Percentiles rank a stretch among this genome's conserved stretches.
phyloP scores from a whole-genome alignment of 345 rosid genomes.

The Citrus cavaleriei region DNA sequence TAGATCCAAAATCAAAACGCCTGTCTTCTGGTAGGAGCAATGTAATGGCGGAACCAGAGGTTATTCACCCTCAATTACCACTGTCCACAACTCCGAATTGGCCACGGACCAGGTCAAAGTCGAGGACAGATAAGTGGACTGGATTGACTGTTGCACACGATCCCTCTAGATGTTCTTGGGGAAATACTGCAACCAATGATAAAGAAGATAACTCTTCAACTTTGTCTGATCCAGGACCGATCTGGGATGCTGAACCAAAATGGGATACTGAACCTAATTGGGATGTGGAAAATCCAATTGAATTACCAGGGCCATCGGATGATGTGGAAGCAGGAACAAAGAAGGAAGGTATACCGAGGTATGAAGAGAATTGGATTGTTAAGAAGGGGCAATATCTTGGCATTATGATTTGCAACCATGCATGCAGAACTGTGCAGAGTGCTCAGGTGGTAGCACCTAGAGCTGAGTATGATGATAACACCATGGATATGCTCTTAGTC shows the following conservation, averaged over 20 bases:
- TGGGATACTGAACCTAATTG: slow-evolving; percentile 85
- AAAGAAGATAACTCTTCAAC: slow-evolving; percentile 96
- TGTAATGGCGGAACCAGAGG: slow-evolving; percentile 72
- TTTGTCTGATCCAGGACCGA: slow-evolving; percentile 96
- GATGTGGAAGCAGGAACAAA: slow-evolving; percentile 60
- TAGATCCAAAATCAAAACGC: slow-evolving; percentile 87
- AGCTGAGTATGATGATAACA: slow-evolving; percentile 83
- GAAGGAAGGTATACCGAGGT: slow-evolving; percentile 50
- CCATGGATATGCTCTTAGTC: slow-evolving; percentile 87
- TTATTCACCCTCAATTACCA: slow-evolving; percentile 80
- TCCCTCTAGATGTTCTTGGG: slow-evolving; percentile 77
- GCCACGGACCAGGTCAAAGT: slow-evolving; percentile 97
- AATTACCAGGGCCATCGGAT: slow-evolving; percentile 80
- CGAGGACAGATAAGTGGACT: slow-evolving; percentile 84
- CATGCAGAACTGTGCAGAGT: slow-evolving; percentile 94
- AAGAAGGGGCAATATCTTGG: slow-evolving; percentile 88
- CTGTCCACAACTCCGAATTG: slow-evolving; percentile 83
- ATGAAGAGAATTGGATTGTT: slow-evolving; percentile 70
- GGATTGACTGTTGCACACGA: slow-evolving; percentile 70
- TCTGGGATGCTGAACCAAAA: slow-evolving; percentile 97
- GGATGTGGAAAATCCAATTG: slow-evolving; percentile 80
- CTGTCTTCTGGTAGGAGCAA: slow-evolving; percentile 79
- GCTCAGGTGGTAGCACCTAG: slow-evolving; percentile 95
- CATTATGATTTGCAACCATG: slow-evolving; percentile 91
- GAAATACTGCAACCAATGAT: slow-evolving; percentile 69